A percentile compares a stretch with the other conserved stretches of the same genome.
These are phyloP conservation scores for Anastatica hierochuntica DNA, from an alignment of 345 rosid species.

Conservation along the genomic window DNA sequence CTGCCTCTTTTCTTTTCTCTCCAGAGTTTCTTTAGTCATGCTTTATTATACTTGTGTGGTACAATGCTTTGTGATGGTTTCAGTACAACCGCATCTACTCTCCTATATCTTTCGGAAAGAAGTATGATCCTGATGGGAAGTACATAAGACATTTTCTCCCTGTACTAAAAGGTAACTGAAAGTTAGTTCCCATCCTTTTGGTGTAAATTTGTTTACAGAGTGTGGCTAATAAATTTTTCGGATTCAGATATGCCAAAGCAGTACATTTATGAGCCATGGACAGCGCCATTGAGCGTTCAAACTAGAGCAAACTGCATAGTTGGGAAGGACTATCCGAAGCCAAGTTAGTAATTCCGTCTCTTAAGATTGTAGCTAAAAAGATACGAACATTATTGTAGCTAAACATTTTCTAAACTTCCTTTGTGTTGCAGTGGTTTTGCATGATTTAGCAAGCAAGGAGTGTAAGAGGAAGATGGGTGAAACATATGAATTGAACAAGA, in stretches of 20 bases:
- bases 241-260: slow-evolving; percentile 85
- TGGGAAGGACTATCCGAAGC: slow-evolving; percentile 82
- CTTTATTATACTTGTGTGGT: not conserved
- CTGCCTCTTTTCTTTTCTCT: not conserved
- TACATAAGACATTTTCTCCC: slow-evolving; percentile 85
- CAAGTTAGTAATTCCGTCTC: slow-evolving; percentile 38
- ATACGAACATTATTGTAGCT: not conserved
- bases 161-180: slow-evolving; percentile 63
- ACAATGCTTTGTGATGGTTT: slow-evolving; percentile 8
- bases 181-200: not conserved
- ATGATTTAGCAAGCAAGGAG: slow-evolving; percentile 80
- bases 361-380: not conserved
- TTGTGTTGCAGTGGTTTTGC: slow-evolving; percentile 69
- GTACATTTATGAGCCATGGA: slow-evolving; percentile 93
- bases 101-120: slow-evolving; percentile 81
- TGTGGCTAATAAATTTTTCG: not conserved
- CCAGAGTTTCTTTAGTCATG: not conserved
- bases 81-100: slow-evolving; percentile 90
- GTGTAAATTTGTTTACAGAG: not conserved
- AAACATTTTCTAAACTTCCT: too few relatives aligned
- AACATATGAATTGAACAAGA: slow-evolving; percentile 63
- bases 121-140: slow-evolving; percentile 78
- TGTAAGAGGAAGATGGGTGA: slow-evolving; percentile 71
- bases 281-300: slow-evolving; percentile 78
- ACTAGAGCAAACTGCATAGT: slow-evolving; percentile 72